Conservation (phyloP, 768 basidiomycete species). For the Cubamyces lactineus region DNA sequence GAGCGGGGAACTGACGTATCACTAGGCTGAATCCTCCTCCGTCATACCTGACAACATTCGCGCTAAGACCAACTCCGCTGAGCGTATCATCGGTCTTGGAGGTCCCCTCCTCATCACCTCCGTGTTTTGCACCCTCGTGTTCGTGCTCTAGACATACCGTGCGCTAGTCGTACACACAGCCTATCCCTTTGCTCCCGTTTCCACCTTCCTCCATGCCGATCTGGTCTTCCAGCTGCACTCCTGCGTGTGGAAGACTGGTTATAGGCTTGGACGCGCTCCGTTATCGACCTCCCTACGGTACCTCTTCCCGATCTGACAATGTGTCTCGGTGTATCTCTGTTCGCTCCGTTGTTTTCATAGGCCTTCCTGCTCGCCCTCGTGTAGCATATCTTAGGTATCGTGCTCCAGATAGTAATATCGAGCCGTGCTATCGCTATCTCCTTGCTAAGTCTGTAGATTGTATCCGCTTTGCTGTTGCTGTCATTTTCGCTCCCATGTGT, state of each 20-base stretch:
- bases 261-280: not conserved
- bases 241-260: not conserved
- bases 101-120: conserved; percentile 12
- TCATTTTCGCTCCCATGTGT: not conserved
- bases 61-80: conserved; percentile 9
- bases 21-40: not conserved
- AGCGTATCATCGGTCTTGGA: not conserved
- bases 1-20: not conserved
- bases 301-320: not conserved
- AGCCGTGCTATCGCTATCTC: conserved; percentile 1
- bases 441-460: not conserved
- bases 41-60: not conserved
- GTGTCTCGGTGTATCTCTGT: not conserved
- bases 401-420: conserved; percentile 11
- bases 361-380: not conserved
- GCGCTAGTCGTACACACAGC: conserved; percentile 15
- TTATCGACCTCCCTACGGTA: conserved; percentile 6
- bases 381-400: conserved; percentile 14
- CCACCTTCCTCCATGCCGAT: not conserved
- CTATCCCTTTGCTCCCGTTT: not conserved
- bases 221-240: not conserved
- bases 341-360: conserved; percentile 5
- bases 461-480: not conserved
- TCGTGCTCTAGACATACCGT: not conserved
- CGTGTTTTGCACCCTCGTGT: conserved; percentile 4